These are phyloP conservation scores for Sporothrix brasiliensis DNA, from an alignment of 2,329 filamentous ascomycete species.

Conservation along the genomic window DNA sequence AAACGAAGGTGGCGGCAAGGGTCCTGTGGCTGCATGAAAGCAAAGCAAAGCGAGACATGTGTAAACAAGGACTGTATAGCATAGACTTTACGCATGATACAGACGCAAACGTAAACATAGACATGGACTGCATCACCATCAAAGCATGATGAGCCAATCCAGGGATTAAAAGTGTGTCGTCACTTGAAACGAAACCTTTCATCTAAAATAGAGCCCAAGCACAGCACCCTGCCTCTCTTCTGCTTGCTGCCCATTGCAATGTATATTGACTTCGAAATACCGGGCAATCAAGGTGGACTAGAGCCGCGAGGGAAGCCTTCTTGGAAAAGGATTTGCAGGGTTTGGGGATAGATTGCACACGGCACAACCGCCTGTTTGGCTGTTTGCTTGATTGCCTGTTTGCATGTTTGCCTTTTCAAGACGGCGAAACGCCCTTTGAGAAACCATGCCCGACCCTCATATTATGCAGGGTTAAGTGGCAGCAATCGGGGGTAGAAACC, in stretches of 20 bases:
- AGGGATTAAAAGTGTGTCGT: background rate
- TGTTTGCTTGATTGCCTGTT: conserved; percentile 20
- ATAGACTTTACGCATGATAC: background rate
- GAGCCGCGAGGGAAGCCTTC: background rate
- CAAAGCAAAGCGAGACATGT: background rate
- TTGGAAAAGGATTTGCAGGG: conserved; percentile 7
- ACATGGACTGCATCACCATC: background rate
- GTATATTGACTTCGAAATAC: conserved; percentile 1
- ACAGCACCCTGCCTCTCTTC: background rate
- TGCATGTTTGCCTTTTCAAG: background rate
- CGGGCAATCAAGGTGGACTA: background rate
- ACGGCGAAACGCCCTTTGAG: conserved; percentile 17
- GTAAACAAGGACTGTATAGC: background rate
- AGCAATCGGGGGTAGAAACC: conserved; percentile 20
- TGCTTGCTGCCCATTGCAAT: background rate
- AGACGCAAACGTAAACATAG: conserved; percentile 17
- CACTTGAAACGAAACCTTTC: conserved; percentile 29
- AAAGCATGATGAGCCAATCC: conserved; percentile 11
- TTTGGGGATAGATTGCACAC: conserved; percentile 21
- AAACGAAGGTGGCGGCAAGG: background rate
- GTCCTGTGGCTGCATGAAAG: conserved; percentile 17
- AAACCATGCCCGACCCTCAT: background rate
- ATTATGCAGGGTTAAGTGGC: conserved; percentile 23
- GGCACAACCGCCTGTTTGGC: conserved; percentile 24
- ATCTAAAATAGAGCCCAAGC: conserved; percentile 9